A percentile compares a stretch with the other conserved stretches of the same genome.
phyloP scores from a whole-genome alignment of 371 early-diverging fungal genomes.

The Mucor indicus region DNA sequence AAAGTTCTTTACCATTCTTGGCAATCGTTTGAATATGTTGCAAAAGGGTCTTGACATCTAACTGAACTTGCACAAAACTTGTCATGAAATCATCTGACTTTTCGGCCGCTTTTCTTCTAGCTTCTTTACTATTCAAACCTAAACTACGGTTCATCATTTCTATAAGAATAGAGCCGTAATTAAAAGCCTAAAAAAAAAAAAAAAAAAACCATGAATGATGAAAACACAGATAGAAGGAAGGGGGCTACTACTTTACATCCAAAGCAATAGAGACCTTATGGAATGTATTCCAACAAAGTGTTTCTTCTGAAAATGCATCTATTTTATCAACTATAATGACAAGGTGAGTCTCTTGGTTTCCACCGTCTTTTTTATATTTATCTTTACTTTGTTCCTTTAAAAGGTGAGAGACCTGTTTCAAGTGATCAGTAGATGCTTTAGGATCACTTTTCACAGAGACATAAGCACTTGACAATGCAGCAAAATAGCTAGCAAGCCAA shows the following conservation, averaged over 20 bases:
- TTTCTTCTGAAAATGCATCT: slow-evolving; percentile 11
- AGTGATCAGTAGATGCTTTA: slow-evolving; percentile 5
- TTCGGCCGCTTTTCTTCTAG: slow-evolving; percentile 36
- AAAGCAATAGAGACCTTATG: slow-evolving; percentile 26
- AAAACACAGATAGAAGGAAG: neutral
- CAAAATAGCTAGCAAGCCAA: slow-evolving; percentile 23
- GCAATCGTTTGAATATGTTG: slow-evolving; percentile 22
- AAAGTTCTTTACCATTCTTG: slow-evolving; percentile 24
- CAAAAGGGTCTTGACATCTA: slow-evolving; percentile 21
- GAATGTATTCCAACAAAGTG: slow-evolving; percentile 29
- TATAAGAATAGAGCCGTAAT: slow-evolving; percentile 33
- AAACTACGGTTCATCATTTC: slow-evolving; percentile 37
- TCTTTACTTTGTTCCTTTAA: slow-evolving; percentile 14
- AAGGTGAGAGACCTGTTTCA: slow-evolving; percentile 15
- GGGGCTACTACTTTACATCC: slow-evolving; percentile 31
- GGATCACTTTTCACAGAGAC: neutral
- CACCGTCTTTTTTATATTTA: neutral
- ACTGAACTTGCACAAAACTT: slow-evolving; percentile 18
- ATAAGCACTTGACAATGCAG: slow-evolving; percentile 7
- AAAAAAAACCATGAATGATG: neutral
- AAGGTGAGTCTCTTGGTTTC: neutral
- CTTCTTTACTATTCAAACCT: slow-evolving; percentile 40
- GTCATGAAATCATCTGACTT: slow-evolving; percentile 16
- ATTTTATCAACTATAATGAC: slow-evolving; percentile 7
- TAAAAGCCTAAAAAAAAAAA: slow-evolving; percentile 27